Percentiles rank a stretch among this genome's conserved stretches.
Conservation (phyloP, 768 basidiomycete genomes). For the Ramaria sp. region DNA sequence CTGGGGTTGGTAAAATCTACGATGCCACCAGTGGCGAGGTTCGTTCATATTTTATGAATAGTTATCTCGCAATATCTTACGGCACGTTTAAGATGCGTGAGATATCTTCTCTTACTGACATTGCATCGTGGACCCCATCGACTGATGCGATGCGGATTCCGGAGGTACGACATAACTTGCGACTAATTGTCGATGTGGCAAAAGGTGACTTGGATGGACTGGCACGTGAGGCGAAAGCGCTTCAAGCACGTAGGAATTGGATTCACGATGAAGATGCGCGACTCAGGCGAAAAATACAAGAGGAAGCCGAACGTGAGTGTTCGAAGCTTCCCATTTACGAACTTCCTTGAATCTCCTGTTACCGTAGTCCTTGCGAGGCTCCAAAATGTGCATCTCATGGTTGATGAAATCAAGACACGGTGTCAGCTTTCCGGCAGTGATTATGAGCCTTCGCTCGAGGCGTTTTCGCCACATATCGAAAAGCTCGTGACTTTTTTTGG, state of each 20-base stretch:
- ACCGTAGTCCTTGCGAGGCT: slow-evolving; percentile 64
- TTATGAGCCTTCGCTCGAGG: slow-evolving; percentile 64
- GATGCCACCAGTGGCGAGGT: slow-evolving; percentile 93
- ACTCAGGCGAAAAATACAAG: slow-evolving; percentile 55
- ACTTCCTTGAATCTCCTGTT: background rate
- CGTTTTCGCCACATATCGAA: slow-evolving; percentile 63
- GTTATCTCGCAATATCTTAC: slow-evolving; percentile 8
- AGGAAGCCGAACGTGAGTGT: slow-evolving; percentile 65
- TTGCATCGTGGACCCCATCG: slow-evolving; percentile 79
- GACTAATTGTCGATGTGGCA: slow-evolving; percentile 74
- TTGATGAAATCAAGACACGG: slow-evolving; percentile 56
- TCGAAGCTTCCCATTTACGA: background rate
- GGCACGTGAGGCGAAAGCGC: slow-evolving; percentile 77
- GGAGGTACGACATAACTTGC: slow-evolving; percentile 93
- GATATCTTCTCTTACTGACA: slow-evolving; percentile 72
- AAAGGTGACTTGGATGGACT: slow-evolving; percentile 81
- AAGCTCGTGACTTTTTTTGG: slow-evolving; percentile 60
- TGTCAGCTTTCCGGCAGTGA: slow-evolving; percentile 45
- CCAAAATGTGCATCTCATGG: slow-evolving; percentile 64
- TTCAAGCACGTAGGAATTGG: slow-evolving; percentile 72
- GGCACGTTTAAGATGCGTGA: slow-evolving; percentile 55
- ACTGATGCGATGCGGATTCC: slow-evolving; percentile 84
- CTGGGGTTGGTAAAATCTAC: slow-evolving; percentile 76
- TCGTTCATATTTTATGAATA: slow-evolving; percentile 19
- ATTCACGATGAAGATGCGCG: slow-evolving; percentile 59